phyloP scores from a whole-genome alignment of 495 filamentous ascomycete species.

The Podospora anserina region DNA sequence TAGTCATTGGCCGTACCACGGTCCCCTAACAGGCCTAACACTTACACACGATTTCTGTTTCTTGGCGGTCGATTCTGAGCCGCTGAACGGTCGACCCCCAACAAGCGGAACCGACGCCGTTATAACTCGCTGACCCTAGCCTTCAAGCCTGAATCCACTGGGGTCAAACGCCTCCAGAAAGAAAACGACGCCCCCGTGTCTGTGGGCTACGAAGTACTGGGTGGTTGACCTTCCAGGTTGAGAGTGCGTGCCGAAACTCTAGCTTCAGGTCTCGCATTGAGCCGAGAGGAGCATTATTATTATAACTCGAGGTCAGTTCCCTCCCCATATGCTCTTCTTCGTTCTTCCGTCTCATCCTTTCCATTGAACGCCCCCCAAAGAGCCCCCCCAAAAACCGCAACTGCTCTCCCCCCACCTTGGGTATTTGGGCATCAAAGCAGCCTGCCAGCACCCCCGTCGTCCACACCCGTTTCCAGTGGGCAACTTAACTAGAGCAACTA shows the following conservation, averaged over 20 bases:
- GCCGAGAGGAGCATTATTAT: neutral
- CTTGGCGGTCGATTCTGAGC: neutral
- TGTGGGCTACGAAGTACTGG: neutral
- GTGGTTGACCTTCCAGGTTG: neutral
- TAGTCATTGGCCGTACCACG: constrained; percentile 13
- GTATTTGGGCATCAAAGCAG: neutral
- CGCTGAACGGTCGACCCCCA: constrained; percentile 14
- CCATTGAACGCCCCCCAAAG: neutral
- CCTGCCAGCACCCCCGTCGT: neutral
- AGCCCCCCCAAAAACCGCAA: neutral
- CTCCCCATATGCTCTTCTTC: neutral
- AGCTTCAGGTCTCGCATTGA: neutral
- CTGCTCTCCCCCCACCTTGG: neutral
- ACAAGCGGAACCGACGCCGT: constrained; percentile 12
- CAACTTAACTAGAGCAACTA: neutral
- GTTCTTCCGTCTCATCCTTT: too few species aligned
- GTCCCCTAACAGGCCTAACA: constrained; percentile 12
- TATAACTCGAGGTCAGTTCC: neutral
- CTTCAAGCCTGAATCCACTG: neutral
- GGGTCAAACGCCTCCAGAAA: neutral
- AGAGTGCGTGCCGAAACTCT: neutral
- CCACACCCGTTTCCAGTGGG: constrained; percentile 1
- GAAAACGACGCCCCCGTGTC: neutral
- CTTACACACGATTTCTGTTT: constrained; percentile 15
- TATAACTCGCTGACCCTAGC: constrained; percentile 9